Evolutionary conservation across 768 basidiomycete species (phyloP).

Genomic region (Paxillus ammoniavirescens): DNA sequence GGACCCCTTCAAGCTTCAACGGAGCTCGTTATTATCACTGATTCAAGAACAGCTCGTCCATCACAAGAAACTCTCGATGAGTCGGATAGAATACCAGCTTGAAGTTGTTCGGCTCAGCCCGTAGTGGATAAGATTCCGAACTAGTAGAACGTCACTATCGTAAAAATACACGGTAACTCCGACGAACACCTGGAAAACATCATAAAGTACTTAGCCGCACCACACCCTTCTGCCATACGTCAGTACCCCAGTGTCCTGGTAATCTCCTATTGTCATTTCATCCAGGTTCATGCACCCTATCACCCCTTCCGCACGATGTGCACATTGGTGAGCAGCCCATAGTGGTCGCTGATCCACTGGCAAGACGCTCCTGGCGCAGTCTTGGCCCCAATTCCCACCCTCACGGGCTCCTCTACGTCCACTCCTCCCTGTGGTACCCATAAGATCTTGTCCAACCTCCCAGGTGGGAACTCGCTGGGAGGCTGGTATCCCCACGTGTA

Average conservation of each 20-base stretch:
- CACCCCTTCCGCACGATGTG: conserved; percentile 23
- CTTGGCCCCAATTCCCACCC: conserved; percentile 56
- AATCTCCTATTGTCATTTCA: neutral
- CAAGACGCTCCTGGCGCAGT: conserved; percentile 30
- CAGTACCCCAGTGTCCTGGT: neutral
- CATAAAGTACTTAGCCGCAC: too few relatives aligned
- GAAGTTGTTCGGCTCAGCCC: neutral
- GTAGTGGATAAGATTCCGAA: neutral
- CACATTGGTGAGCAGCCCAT: conserved; percentile 49
- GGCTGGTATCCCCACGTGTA: conserved; percentile 76
- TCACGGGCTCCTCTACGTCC: conserved; percentile 50
- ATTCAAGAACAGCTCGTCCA: neutral
- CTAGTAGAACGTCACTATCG: neutral
- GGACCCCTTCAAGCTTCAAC: too few relatives aligned
- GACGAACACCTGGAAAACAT: neutral
- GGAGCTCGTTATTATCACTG: conserved; percentile 14
- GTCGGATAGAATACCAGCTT: neutral
- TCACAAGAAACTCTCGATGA: neutral
- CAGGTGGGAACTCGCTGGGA: conserved; percentile 41
- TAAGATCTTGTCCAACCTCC: conserved; percentile 65
- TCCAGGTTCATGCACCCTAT: neutral
- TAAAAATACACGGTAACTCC: conserved; percentile 8
- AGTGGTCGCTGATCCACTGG: conserved; percentile 67
- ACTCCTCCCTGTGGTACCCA: conserved; percentile 50
- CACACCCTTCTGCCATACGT: neutral